Evolutionary conservation across 2,329 filamentous ascomycete species (phyloP), one percentile per base, ranked within the genome.

Genomic region (Didymella pinodella): DNA sequence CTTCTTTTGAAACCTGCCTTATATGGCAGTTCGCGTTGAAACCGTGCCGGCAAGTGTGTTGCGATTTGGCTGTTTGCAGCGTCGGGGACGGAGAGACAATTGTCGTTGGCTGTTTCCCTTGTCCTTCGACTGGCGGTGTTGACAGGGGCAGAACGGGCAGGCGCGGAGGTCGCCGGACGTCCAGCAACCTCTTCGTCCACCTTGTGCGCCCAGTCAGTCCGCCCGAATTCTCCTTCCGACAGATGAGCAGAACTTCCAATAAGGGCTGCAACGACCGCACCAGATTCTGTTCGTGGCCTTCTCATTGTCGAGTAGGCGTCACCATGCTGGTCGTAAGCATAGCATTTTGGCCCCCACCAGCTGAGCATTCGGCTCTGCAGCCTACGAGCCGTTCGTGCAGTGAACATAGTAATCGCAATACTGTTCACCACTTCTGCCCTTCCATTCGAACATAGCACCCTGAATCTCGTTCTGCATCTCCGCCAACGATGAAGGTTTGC

Each of bases 51-150:
- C 29, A 34, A 46, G 25, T 46, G 31, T 34, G 40, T n/a, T 38
- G 46, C 31, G 26, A 11, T 20, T 40, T 41, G 26, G 32, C 51
- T 31, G 50, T 47, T 59, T 54, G 50, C 56, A 41, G 56, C 28
- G 25, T 31, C 8, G 46, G 12, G 50, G 50, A 58, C 40, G 46
- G 36, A 25, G n/a, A 38, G n/a, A 16, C 22, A 31, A 8, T 18
- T 18, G 43, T 38, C 25, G 50, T 49, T 54, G 55, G 49, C 26
- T 45, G 45, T 32, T 34, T 50, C 20, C 50, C 47, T 59, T 54
- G 49, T 58, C 55, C 38, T 49, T 48, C 31, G 14, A 20, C 28
- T 5, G 7, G 20, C 28, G 20, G 50, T 4, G 38, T 41, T 41
- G 38, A 18, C 38, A 41, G 20, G 38, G n/a, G 36, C 34, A 38